A percentile compares a stretch with the other conserved stretches of the same genome.
Evolutionary conservation across 805 yeast species (phyloP).

Genomic region (Barnettozyma botsteinii): DNA sequence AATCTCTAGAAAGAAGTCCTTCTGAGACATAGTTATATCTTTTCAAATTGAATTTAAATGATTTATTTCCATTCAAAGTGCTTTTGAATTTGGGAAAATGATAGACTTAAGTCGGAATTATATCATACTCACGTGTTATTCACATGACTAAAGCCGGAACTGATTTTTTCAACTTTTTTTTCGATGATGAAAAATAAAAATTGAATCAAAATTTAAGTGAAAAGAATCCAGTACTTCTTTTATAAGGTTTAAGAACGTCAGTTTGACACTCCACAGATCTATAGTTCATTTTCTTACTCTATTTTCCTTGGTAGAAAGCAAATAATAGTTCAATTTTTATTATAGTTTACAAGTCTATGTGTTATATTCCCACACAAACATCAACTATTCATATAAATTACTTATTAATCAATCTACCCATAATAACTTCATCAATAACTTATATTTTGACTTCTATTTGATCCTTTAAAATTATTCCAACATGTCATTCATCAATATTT

Average conservation of each 20-base stretch:
- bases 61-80: too few species aligned
- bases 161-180: background rate
- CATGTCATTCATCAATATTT: conserved; percentile 87
- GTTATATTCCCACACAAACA: conserved; percentile 2
- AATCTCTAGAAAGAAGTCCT: conserved; percentile 44
- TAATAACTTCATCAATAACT: background rate
- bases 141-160: conserved; percentile 2
- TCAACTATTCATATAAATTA: conserved; percentile 1
- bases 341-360: conserved; percentile 6
- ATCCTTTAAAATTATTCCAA: conserved; percentile 11
- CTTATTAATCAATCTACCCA: conserved; percentile 3
- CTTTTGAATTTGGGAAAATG: too few species aligned
- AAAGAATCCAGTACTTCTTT: too few species aligned
- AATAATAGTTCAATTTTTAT: background rate
- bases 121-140: background rate
- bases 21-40: conserved; percentile 17
- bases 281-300: too few species aligned
- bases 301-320: too few species aligned
- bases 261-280: too few species aligned
- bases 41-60: too few species aligned
- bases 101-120: too few species aligned
- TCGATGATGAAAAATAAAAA: background rate
- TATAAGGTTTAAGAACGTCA: too few species aligned
- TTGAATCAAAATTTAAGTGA: too few species aligned
- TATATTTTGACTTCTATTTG: background rate